phyloP scores from a whole-genome alignment of 2,329 filamentous ascomycete genomes.

The Fusarium sp. region DNA sequence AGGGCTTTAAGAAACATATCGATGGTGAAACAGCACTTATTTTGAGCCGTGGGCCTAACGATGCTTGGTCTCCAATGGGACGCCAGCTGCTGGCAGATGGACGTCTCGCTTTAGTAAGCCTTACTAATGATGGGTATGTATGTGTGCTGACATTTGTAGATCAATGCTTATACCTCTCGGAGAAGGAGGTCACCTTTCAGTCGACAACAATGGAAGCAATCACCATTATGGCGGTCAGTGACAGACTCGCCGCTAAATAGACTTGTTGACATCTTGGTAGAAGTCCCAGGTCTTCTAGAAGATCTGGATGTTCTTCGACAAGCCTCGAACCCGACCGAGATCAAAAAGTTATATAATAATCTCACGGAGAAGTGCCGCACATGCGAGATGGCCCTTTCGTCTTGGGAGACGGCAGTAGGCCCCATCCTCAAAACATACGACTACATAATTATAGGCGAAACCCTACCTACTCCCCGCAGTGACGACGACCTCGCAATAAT shows the following conservation, averaged over 20 bases:
- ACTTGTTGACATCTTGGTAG: slow-evolving; percentile 10
- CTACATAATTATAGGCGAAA: slow-evolving; percentile 1
- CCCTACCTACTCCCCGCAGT: not conserved
- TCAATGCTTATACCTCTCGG: slow-evolving; percentile 1
- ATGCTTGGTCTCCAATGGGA: slow-evolving; percentile 4
- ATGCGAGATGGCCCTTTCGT: not conserved
- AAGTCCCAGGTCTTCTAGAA: slow-evolving; percentile 1
- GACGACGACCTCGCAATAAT: slow-evolving; percentile 7
- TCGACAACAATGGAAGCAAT: not conserved
- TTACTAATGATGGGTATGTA: accelerated
- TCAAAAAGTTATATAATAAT: too few species aligned
- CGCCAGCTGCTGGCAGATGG: slow-evolving; percentile 17
- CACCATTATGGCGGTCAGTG: slow-evolving; percentile 9
- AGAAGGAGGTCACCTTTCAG: slow-evolving; percentile 6
- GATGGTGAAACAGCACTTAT: slow-evolving; percentile 21
- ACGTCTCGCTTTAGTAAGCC: slow-evolving; percentile 2
- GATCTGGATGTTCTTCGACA: not conserved
- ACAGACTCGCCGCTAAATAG: slow-evolving; percentile 1
- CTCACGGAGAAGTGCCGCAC: not conserved
- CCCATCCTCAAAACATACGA: not conserved
- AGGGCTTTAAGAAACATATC: slow-evolving; percentile 3
- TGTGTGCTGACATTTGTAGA: not conserved
- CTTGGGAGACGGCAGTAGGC: not conserved
- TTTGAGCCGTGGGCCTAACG: not conserved
- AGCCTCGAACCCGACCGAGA: not conserved